phyloP scores from a whole-genome alignment of 176 grass and related monocot genomes.

The Cenchrus americanus region DNA sequence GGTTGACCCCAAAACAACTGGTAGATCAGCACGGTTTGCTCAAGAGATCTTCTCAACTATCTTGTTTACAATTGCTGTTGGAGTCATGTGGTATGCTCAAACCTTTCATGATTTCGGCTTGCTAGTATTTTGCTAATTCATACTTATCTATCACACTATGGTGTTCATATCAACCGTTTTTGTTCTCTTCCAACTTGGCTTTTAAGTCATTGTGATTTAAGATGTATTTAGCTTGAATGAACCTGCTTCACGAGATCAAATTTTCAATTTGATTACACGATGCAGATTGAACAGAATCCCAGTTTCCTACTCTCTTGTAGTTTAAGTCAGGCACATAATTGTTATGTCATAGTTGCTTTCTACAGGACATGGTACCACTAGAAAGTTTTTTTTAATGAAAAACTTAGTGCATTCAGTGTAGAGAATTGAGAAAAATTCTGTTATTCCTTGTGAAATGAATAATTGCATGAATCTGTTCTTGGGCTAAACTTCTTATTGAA shows the following conservation, averaged over 20 bases:
- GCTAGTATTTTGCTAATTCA: slow-evolving; percentile 28
- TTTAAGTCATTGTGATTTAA: slow-evolving; percentile 6
- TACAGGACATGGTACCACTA: too few relatives aligned
- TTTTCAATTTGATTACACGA: slow-evolving; percentile 13
- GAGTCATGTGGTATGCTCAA: slow-evolving; percentile 79
- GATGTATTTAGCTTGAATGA: slow-evolving; percentile 15
- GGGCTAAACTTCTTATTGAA: background rate
- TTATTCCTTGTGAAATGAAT: background rate
- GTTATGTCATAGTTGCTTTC: background rate
- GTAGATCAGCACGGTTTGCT: slow-evolving; percentile 82
- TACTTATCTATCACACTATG: slow-evolving; percentile 26
- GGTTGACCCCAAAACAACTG: slow-evolving; percentile 94
- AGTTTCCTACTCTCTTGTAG: slow-evolving; percentile 5
- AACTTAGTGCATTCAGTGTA: slow-evolving; percentile 3
- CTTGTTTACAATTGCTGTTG: slow-evolving; percentile 77
- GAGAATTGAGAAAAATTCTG: background rate
- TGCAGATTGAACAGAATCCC: background rate
- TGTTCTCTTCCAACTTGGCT: slow-evolving; percentile 26
- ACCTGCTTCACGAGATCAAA: background rate
- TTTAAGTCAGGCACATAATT: slow-evolving; percentile 25
- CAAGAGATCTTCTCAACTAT: slow-evolving; percentile 86
- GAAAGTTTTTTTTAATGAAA: too few relatives aligned
- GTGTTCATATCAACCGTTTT: slow-evolving; percentile 12
- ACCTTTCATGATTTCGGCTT: slow-evolving; percentile 24
- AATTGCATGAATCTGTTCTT: slow-evolving; percentile 13